Conservation (phyloP, 768 basidiomycete genomes). For the Boletus rufocinnamomeus region DNA sequence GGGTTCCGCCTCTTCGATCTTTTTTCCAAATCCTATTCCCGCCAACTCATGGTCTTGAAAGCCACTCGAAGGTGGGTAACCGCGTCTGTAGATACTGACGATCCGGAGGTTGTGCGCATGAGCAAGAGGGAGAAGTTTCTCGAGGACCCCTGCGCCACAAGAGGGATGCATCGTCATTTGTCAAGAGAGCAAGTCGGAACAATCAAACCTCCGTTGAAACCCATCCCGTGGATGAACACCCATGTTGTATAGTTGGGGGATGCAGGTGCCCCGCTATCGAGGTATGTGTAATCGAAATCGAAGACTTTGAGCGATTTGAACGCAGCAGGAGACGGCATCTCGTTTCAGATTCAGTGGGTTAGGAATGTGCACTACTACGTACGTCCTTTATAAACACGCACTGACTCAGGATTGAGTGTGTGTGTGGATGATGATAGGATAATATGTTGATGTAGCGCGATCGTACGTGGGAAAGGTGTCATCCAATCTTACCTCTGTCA, state of each 20-base stretch:
- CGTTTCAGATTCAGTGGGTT: neutral
- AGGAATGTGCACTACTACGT: too few relatives aligned
- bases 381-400: too few relatives aligned
- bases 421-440: too few relatives aligned
- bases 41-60: conserved; percentile 18
- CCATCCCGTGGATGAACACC: conserved; percentile 24
- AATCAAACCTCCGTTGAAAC: conserved; percentile 25
- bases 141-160: conserved; percentile 4
- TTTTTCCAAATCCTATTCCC: conserved; percentile 18
- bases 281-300: conserved; percentile 22
- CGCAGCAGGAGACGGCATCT: conserved; percentile 5
- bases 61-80: conserved; percentile 29
- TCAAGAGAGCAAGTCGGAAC: neutral
- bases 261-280: conserved; percentile 24
- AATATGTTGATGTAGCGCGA: too few relatives aligned
- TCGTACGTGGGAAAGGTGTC: too few relatives aligned
- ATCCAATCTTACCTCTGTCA: too few relatives aligned
- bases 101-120: conserved; percentile 24
- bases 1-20: conserved; percentile 13
- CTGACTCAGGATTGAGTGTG: too few relatives aligned
- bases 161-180: neutral
- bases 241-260: conserved; percentile 25
- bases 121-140: conserved; percentile 28
- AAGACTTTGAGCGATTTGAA: conserved; percentile 16
- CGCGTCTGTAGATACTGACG: conserved; percentile 29